Conservation (phyloP, 306 rosid species). For the Rosa chinensis region DNA sequence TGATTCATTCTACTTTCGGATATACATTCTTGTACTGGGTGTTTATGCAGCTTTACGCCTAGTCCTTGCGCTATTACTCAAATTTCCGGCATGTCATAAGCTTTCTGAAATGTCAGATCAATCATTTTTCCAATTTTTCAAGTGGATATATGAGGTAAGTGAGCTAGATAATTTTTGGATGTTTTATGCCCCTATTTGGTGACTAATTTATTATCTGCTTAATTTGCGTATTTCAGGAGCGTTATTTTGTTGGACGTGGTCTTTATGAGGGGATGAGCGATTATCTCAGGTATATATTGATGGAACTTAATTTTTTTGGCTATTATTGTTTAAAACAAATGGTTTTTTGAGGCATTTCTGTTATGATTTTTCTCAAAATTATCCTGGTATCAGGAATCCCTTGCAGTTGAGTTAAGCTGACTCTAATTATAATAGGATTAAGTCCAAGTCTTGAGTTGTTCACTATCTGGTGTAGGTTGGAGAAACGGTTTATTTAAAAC, state of each 20-base stretch:
- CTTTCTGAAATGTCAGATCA: constrained; percentile 92
- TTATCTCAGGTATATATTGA: constrained; percentile 70
- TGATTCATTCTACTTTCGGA: constrained; percentile 82
- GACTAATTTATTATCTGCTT: constrained; percentile 14
- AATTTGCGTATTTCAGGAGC: constrained; percentile 60
- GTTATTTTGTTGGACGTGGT: constrained; percentile 95
- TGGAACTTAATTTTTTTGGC: neutral
- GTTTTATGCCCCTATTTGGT: constrained; percentile 21
- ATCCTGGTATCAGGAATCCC: neutral
- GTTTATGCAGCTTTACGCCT: constrained; percentile 75
- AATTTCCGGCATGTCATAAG: constrained; percentile 80
- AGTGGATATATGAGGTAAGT: constrained; percentile 92
- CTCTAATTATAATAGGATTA: neutral
- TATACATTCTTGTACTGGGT: constrained; percentile 83
- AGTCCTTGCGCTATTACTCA: constrained; percentile 56
- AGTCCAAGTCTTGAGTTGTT: neutral
- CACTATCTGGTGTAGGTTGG: neutral
- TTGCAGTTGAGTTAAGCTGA: constrained; percentile 5
- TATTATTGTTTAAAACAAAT: neutral
- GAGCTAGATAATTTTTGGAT: constrained; percentile 12
- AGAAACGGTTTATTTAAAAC: neutral
- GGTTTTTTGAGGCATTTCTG: neutral
- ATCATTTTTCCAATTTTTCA: constrained; percentile 89
- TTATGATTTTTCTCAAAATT: neutral
- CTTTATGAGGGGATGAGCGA: constrained; percentile 83